Percentiles rank a stretch among this genome's conserved stretches.
phyloP scores from a whole-genome alignment of 768 basidiomycete species.

The Boletellus sp. region DNA sequence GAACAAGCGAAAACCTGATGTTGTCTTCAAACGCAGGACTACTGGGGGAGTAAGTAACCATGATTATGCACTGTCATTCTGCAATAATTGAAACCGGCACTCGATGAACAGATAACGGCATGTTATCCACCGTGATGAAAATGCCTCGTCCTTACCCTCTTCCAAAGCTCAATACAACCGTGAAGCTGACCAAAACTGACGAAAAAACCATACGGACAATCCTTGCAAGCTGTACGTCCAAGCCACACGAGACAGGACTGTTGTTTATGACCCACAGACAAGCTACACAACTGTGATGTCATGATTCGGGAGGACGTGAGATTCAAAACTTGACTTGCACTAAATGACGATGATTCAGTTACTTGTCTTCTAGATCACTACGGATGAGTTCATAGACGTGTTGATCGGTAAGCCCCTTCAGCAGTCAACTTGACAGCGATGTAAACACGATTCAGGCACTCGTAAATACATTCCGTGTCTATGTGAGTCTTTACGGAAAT shows the following conservation, averaged over 20 bases:
- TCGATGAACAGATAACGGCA: constrained; percentile 62
- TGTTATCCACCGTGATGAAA: background rate
- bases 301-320: constrained; percentile 97
- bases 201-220: constrained; percentile 94
- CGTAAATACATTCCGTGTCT: constrained; percentile 95
- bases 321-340: background rate
- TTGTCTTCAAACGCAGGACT: constrained; percentile 90
- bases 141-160: background rate
- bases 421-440: background rate
- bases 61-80: background rate
- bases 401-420: constrained; percentile 62
- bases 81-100: background rate
- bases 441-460: constrained; percentile 51
- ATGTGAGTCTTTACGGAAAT: constrained; percentile 45
- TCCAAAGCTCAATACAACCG: constrained; percentile 76
- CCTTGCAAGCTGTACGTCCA: constrained; percentile 71
- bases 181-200: constrained; percentile 91
- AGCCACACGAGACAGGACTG: background rate
- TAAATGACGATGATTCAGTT: constrained; percentile 2
- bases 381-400: constrained; percentile 98
- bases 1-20: constrained; percentile 87
- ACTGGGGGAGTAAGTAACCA: constrained; percentile 75
- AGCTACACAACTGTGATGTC: constrained; percentile 91
- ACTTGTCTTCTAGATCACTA: constrained; percentile 64
- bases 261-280: constrained; percentile 47